Base-by-base conservation (phyloP, 2,329 filamentous ascomycete species). In the Alternaria sp. region DNA sequence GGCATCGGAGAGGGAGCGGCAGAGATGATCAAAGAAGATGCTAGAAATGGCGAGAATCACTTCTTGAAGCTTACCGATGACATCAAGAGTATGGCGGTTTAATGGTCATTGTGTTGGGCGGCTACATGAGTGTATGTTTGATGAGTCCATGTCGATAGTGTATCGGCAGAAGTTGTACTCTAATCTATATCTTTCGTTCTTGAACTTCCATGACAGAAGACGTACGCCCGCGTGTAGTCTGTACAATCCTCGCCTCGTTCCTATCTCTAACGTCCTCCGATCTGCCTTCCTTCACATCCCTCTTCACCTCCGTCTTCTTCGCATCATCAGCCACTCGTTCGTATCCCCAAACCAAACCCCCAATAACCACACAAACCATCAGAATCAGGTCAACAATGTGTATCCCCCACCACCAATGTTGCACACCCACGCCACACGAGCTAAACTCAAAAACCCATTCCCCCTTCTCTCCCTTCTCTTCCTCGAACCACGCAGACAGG, bases 331-430 rank as follows among this genome's bases (percentile, higher is more conserved):
- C 16, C 46, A 38, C 9, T 4, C 46, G 25, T 30, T 60, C 57
- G 5, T 14, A 54, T 0, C 7, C 18, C 12, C 40, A n/a, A 5
- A 25, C 32, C n/a, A 46, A 12, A 20, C 10, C 40, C 16, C 53
- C 59, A 8, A 34, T 38, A 27, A 52, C 12, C 28, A 45, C 46
- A 8, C 34, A 54, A n/a, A 61, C n/a, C 9, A 61, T n/a, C 2
- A 57, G 10, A 0, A 62, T 22, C 16, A 68, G 25, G 50, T 68
- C 64, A 3, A 67, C 50, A 27, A 65, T 84, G 82, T 98, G 94
- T 6, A 95, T 88, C 5, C 87, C 85, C 95, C 95, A 99, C 95
- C 95, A 99, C 54, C 94, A 85, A 81, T 97, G 93, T 84, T 97
- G 94, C 25, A 89, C 87, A 0, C 95, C 95, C 36, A 97, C 81